Evolutionary conservation across 2,329 filamentous ascomycete genomes (phyloP), one percentile per base, ranked within the genome.

Genomic region (Pseudomassariella vexata): DNA sequence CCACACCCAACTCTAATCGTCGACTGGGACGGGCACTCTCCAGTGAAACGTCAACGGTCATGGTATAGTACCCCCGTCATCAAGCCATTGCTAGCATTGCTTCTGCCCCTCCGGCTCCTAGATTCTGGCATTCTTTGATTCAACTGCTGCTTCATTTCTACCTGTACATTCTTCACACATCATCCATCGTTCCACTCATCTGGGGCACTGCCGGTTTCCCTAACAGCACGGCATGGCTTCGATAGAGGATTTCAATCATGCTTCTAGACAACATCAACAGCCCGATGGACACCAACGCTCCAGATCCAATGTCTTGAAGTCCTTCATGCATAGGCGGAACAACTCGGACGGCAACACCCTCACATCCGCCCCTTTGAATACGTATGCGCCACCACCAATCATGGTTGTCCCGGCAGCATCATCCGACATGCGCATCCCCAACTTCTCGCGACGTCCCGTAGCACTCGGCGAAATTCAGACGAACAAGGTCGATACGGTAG

Each of bases 401-500:
- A 40, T 42, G 46, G 35, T 47, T 50, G 42, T 44, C 43, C 29
- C 53, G 34, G 33, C 43, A 22, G 24, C 27, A 22, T 30, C 32
- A 29, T 34, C 42, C 29, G 49, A 53, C 19, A 56, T 56, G 40
- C 41, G 37, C 5, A 38, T 49, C 33, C 46, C 54, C 39, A 59
- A 52, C 37, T 63, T 53, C 48, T 55, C 54, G 21, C 55, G 40
- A 45, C 59, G 63, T 31, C 56, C 63, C 5, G 53, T 63, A 20
- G 68, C 73, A 32, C 59, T 79, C 11, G 66, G 66, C 29, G 76
- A 79, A 50, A 63, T 77, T 25, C 70, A 72, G 36, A 65, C 72
- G 36, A 79, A 78, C 49, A 66, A 68, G 35, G 35, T 49, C 12
- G 48, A 46, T 21, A 37, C 38, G 19, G 32, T 41, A 11, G 17